Conservation (phyloP, 805 yeast genomes). For the Pachysolen tannophilus region DNA sequence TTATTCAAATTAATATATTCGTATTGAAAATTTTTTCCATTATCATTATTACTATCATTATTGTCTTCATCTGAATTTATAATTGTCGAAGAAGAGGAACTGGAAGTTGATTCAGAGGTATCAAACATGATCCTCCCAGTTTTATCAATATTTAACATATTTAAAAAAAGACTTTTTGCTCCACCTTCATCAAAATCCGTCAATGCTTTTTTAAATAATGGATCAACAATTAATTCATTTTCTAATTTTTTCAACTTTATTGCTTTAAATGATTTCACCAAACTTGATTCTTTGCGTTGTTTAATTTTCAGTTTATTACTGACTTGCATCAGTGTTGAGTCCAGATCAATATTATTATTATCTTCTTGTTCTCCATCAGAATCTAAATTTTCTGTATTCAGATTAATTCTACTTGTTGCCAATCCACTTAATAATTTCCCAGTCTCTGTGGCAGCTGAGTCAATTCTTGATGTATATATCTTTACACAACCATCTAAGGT, state of each 20-base stretch:
- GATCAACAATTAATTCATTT: constrained; percentile 43
- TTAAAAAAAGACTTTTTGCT: constrained; percentile 42
- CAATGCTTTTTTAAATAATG: constrained; percentile 48
- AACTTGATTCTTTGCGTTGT: constrained; percentile 19
- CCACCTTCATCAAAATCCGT: constrained; percentile 61
- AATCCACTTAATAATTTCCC: constrained; percentile 58
- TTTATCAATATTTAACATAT: constrained; percentile 37
- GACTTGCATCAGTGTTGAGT: constrained; percentile 14
- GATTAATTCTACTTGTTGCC: constrained; percentile 16
- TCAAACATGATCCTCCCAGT: constrained; percentile 44
- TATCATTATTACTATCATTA: not conserved
- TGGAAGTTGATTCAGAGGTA: constrained; percentile 24
- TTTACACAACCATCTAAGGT: constrained; percentile 93
- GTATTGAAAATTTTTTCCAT: not conserved
- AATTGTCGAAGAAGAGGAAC: not conserved
- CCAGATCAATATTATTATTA: constrained; percentile 11
- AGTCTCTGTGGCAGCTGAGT: constrained; percentile 86
- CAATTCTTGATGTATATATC: constrained; percentile 85
- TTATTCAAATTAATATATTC: constrained; percentile 2
- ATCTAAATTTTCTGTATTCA: constrained; percentile 9
- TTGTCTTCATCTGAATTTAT: not conserved
- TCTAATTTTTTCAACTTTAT: constrained; percentile 37
- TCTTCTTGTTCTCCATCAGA: constrained; percentile 18
- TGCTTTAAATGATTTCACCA: constrained; percentile 30
- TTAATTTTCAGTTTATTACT: constrained; percentile 12